Conservation (phyloP, 768 basidiomycete genomes). For the Tulasnella sp. region DNA sequence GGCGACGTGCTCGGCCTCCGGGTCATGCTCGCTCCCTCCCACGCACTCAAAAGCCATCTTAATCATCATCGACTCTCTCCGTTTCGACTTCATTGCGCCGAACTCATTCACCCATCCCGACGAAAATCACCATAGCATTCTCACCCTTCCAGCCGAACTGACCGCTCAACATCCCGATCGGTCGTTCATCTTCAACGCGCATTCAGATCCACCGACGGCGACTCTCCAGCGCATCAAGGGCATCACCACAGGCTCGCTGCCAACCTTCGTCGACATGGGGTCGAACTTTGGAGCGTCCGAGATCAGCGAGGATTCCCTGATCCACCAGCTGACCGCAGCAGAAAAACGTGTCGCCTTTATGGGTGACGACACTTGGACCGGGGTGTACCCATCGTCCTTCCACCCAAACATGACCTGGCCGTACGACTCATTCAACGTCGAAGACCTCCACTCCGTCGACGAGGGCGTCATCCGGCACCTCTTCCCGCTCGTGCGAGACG, state of each 20-base stretch:
- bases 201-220: constrained; percentile 91
- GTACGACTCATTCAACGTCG: constrained; percentile 97
- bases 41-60: constrained; percentile 79
- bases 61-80: constrained; percentile 85
- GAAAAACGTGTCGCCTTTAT: constrained; percentile 76
- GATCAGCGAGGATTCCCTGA: constrained; percentile 82
- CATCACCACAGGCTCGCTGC: constrained; percentile 88
- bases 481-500: constrained; percentile 65
- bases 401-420: constrained; percentile 69
- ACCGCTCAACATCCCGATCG: constrained; percentile 57
- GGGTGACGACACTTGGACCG: constrained; percentile 97
- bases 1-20: constrained; percentile 41
- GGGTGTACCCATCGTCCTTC: constrained; percentile 77
- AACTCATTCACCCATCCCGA: constrained; percentile 54
- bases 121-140: constrained; percentile 71
- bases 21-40: constrained; percentile 46
- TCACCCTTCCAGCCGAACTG: constrained; percentile 74
- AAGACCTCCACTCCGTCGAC: constrained; percentile 95
- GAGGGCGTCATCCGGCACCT: constrained; percentile 80
- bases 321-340: constrained; percentile 61
- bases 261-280: constrained; percentile 93
- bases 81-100: constrained; percentile 87
- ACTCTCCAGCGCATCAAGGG: constrained; percentile 95
- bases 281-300: constrained; percentile 85
- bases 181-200: constrained; percentile 83